Conservation (phyloP, 495 filamentous ascomycete species). For the Penicillium mononematosum region DNA sequence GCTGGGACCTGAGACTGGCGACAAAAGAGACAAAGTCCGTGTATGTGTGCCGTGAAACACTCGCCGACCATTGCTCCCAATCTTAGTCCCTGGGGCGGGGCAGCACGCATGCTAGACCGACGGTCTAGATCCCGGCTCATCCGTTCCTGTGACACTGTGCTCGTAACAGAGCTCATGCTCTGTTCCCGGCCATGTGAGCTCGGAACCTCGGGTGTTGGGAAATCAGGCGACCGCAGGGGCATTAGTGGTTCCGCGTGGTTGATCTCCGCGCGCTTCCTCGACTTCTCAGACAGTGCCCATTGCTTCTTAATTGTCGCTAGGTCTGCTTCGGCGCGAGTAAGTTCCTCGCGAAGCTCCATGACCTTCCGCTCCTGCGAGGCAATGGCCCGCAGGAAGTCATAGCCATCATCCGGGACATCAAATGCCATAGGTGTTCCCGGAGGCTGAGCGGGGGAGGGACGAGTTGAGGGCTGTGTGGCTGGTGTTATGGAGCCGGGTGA, state of each 20-base stretch:
- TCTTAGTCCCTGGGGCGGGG: conserved; percentile 34
- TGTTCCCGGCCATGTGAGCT: conserved; percentile 30
- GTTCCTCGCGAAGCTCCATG: conserved; percentile 85
- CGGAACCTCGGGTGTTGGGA: conserved; percentile 21
- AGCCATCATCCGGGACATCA: conserved; percentile 55
- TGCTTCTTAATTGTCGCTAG: conserved; percentile 76
- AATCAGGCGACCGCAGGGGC: conserved; percentile 50
- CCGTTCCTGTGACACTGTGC: conserved; percentile 33
- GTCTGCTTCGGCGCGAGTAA: conserved; percentile 75
- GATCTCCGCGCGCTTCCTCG: conserved; percentile 70
- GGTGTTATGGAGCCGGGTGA: conserved; percentile 44
- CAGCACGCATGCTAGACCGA: conserved; percentile 43
- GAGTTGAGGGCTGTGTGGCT: conserved; percentile 34
- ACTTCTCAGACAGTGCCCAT: conserved; percentile 73
- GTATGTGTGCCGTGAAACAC: conserved; percentile 76
- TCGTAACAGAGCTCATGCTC: conserved; percentile 34
- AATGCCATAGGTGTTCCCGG: conserved; percentile 45
- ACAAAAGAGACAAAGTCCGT: conserved; percentile 78
- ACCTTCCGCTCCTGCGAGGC: conserved; percentile 93
- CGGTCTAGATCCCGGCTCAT: conserved; percentile 52
- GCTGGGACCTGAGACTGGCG: conserved; percentile 49
- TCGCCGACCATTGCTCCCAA: conserved; percentile 51
- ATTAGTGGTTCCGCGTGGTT: conserved; percentile 55
- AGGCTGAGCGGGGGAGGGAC: conserved; percentile 30
- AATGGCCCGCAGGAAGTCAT: conserved; percentile 79